Percentiles rank a stretch among this genome's conserved stretches.
These are phyloP conservation scores for Tarenaya hassleriana DNA, from an alignment of 345 rosid species.

Conservation along the genomic window DNA sequence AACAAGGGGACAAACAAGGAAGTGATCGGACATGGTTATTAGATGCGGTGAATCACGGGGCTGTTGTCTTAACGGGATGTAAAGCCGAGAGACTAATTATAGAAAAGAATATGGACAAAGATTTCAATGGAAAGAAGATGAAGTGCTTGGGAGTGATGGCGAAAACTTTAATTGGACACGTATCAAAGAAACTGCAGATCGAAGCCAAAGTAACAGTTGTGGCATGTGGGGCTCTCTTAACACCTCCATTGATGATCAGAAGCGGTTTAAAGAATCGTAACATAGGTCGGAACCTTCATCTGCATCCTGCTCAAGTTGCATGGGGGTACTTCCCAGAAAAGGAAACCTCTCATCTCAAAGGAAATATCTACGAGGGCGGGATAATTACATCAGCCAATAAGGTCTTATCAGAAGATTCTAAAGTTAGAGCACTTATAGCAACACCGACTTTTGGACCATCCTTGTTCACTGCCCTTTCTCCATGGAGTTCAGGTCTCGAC, in stretches of 20 bases:
- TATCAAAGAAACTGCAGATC: constrained; percentile 42
- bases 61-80: constrained; percentile 45
- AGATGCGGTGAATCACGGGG: constrained; percentile 44
- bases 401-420: constrained; percentile 36
- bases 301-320: constrained; percentile 49
- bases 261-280: constrained; percentile 56
- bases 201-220: constrained; percentile 54
- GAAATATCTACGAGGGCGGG: constrained; percentile 52
- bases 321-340: constrained; percentile 72
- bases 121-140: constrained; percentile 24
- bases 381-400: constrained; percentile 53
- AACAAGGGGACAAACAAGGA: constrained; percentile 47
- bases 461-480: constrained; percentile 32
- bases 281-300: constrained; percentile 58
- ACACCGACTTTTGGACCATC: constrained; percentile 62
- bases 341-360: constrained; percentile 26
- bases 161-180: constrained; percentile 22
- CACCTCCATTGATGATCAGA: constrained; percentile 45
- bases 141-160: constrained; percentile 53
- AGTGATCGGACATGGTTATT: constrained; percentile 49
- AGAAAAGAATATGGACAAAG: constrained; percentile 18
- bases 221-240: constrained; percentile 57
- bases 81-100: constrained; percentile 43
- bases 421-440: constrained; percentile 30
- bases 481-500: constrained; percentile 42